Evolutionary conservation across 169 alveolate species (phyloP).

Genomic region (Eimeria zaria): DNA sequence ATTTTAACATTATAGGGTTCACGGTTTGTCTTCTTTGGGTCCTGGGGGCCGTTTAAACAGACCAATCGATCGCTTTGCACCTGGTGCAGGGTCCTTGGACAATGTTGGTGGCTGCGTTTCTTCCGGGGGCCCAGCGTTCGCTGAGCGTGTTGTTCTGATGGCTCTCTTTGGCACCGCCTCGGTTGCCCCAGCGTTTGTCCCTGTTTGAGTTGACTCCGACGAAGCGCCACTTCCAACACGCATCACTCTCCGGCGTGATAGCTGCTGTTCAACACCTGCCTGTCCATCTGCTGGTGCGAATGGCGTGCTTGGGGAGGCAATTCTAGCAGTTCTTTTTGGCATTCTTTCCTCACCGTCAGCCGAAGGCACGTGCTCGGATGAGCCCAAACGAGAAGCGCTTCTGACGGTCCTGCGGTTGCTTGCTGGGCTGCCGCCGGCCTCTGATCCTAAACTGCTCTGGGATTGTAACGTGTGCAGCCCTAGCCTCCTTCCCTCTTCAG

Average conservation of each 20-base stretch:
- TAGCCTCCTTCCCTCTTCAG: neutral
- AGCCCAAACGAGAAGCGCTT: constrained; percentile 8
- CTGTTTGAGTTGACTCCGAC: constrained; percentile 15
- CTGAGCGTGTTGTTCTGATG: neutral
- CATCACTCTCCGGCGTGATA: constrained; percentile 45
- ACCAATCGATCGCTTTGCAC: constrained; percentile 44
- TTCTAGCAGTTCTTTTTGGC: constrained; percentile 22
- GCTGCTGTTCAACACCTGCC: neutral
- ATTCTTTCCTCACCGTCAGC: constrained; percentile 19
- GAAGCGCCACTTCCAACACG: constrained; percentile 26
- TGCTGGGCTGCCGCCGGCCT: constrained; percentile 3
- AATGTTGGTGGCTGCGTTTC: neutral
- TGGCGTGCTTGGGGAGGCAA: neutral
- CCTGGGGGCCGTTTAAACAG: constrained; percentile 49
- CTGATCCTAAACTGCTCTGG: constrained; percentile 47
- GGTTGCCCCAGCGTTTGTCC: neutral
- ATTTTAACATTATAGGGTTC: neutral
- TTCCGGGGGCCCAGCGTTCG: neutral
- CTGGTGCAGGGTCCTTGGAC: neutral
- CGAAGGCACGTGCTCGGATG: constrained; percentile 1
- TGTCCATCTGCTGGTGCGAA: neutral
- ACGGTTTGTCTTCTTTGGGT: constrained; percentile 6
- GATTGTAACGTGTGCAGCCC: constrained; percentile 41
- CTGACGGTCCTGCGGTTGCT: constrained; percentile 40
- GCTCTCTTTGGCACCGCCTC: constrained; percentile 47